Evolutionary conservation across 2,329 filamentous ascomycete genomes (phyloP), one percentile per base, ranked within the genome.

Genomic region (Stagonosporopsis rhizophila): DNA sequence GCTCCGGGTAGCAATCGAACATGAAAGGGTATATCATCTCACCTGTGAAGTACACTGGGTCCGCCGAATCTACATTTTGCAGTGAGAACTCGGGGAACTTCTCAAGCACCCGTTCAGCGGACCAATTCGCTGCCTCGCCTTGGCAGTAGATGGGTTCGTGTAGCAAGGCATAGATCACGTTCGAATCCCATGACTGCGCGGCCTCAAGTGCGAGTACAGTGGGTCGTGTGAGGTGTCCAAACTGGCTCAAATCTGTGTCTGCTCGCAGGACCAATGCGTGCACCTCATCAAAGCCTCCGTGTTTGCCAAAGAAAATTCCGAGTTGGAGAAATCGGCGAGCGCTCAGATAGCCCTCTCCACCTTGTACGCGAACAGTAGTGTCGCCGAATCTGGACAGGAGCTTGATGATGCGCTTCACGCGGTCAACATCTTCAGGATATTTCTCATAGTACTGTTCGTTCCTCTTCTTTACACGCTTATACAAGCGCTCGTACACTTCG

Each of bases 21-120:
- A 93, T 90, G 75, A 90, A 89, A 0, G 90, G 89, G 73, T 87
- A 96, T 46, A 96, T 85, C 92, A 96, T 97, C 78, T 98, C 94
- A 57, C 93, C 92, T 0, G 91, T 92, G 78, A 97, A 96, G 75
- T 85, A 90, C 20, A 95, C 79, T 0, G 88, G 87, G 2, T 78
- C 71, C 6, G 79, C 74, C 0, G 72, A 72, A 8, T 78, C 62
- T 34, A 75, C 68, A 7, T 73, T 74, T 2, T 79, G 46, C 6
- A 65, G 55, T 1, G 60, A 62, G 72, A 85, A 87, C 15, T 76
- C 77, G 0, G 79, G 71, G 58, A 77, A 78, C 66, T 56, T 75
- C 61, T 82, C 75, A 62, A 89, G 82, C 49, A 92, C 78, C 2
- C 87, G 82, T 35, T 88, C 80, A 2, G 90, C 89, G 6, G 91